Evolutionary conservation across 495 filamentous ascomycete genomes (phyloP), one percentile per base, ranked within the genome.

Genomic region (Apiosordaria backusii): DNA sequence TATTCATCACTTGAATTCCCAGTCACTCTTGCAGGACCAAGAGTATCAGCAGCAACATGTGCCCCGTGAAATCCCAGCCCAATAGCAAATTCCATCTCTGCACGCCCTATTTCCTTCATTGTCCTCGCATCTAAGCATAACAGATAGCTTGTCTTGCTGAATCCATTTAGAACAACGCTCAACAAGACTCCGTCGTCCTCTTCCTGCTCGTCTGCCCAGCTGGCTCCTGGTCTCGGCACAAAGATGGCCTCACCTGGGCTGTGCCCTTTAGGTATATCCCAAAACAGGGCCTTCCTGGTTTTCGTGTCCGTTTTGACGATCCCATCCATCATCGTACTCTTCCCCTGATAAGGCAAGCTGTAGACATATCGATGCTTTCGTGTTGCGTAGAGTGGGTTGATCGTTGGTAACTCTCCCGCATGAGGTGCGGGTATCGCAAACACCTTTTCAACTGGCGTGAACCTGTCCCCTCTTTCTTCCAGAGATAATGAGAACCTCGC

Each of bases 161-260:
- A 59, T 0, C 91, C 89, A 73, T 95, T 87, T 13, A 95, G 78
- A 2, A 94, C 84, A 0, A 92, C 85, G 67, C 82, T 90, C 52
- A 95, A 73, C 58, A 93, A 73, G 1, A 92, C 84, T 0, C 91
- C 91, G 45, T 90, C 88, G 71, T 95, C 91, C 68, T 90, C 87
- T 9, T 65, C 63, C n/a, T 52, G 15, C 23, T 79, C 84, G 6
- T 69, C 66, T 0, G 63, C 52, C 2, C 50, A 16, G 4, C 5
- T 50, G 5, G 58, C 16, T 9, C 18, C 66, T 1, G 83, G 83
- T 26, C 87, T 76, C 0, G 86, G 79, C 0, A 93, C 79, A 66
- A 94, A 93, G 57, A 93, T 88, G 0, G 90, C 81, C 70, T 94
- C 91, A 3, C 90, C 87, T 0, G 91, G 88, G 0, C 84, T 89